These are phyloP conservation scores for Furcasterigmium furcatum DNA, from an alignment of 2,329 filamentous ascomycete genomes.

Conservation along the genomic window DNA sequence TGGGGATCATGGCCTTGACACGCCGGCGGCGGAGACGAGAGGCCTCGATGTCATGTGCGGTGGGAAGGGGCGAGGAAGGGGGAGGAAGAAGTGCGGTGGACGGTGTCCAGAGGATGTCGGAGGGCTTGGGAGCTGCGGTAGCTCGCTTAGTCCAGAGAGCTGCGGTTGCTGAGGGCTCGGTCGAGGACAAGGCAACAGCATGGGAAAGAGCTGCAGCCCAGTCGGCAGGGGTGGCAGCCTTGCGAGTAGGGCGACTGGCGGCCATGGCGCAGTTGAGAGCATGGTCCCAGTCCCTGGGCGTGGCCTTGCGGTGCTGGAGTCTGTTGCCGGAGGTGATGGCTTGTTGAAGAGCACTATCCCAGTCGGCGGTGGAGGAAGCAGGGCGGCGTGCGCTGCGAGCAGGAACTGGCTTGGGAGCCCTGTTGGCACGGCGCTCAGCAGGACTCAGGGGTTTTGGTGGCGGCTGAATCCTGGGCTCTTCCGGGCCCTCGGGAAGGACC, in stretches of 20 bases:
- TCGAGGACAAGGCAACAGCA: constrained; percentile 21
- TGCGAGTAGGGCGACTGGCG: constrained; percentile 10
- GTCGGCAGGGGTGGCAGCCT: constrained; percentile 18
- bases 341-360: constrained; percentile 8
- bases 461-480: background rate
- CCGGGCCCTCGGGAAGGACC: background rate
- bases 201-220: constrained; percentile 36
- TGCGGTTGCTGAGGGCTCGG: background rate
- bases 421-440: background rate
- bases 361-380: constrained; percentile 8
- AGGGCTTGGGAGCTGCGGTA: background rate
- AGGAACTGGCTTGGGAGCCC: background rate
- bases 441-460: background rate
- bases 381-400: background rate
- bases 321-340: background rate
- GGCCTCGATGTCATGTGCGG: constrained; percentile 6
- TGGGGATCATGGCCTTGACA: constrained; percentile 4
- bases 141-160: constrained; percentile 8
- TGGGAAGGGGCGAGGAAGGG: constrained; percentile 3
- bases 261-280: constrained; percentile 11
- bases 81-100: background rate
- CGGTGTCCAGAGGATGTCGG: constrained; percentile 6
- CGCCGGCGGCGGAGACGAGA: constrained; percentile 4
- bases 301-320: constrained; percentile 7
- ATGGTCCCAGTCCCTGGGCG: constrained; percentile 7